These are phyloP conservation scores for Astragalus membranaceus DNA, from an alignment of 306 rosid species.

Conservation along the genomic window DNA sequence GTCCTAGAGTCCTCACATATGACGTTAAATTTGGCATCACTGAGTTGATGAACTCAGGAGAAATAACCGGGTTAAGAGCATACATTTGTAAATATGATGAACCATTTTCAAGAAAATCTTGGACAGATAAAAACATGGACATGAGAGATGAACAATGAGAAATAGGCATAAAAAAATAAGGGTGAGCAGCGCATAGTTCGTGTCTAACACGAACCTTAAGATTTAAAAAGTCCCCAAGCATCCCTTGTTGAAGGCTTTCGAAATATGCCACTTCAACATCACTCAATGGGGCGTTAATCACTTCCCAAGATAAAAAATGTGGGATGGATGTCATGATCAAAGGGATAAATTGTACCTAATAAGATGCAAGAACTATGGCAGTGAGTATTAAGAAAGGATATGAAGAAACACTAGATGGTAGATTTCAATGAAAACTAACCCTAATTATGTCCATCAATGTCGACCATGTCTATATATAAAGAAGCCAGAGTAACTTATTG, in stretches of 20 bases:
- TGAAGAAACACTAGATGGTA: background rate
- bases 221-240: background rate
- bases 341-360: background rate
- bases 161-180: background rate
- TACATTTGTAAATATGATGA: background rate
- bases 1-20: background rate
- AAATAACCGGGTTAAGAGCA: background rate
- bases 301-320: background rate
- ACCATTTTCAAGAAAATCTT: background rate
- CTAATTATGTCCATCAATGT: too few relatives aligned
- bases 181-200: background rate
- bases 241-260: background rate
- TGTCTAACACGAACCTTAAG: background rate
- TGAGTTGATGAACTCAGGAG: background rate
- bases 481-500: background rate
- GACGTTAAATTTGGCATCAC: background rate
- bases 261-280: background rate
- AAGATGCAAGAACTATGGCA: background rate
- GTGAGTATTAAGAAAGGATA: too few relatives aligned
- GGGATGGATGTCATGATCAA: background rate
- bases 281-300: background rate
- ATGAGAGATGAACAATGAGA: background rate
- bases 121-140: background rate
- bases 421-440: background rate
- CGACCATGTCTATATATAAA: too few relatives aligned